These are phyloP conservation scores for Grammothele lineata DNA, from an alignment of 768 basidiomycete genomes.

Conservation along the genomic window DNA sequence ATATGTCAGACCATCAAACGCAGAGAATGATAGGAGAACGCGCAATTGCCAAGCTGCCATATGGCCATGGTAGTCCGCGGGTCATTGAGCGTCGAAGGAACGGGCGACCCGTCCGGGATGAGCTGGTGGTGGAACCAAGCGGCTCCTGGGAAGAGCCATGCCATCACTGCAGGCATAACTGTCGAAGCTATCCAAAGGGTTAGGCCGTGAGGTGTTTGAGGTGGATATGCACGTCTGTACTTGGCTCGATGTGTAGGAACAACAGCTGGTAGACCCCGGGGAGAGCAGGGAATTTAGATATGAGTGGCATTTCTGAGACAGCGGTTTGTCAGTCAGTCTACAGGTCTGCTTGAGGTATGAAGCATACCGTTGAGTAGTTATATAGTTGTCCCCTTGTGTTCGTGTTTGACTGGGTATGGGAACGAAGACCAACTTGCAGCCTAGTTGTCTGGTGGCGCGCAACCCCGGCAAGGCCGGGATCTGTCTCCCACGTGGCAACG, in stretches of 20 bases:
- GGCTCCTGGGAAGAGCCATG: conserved; percentile 56
- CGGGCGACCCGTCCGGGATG: conserved; percentile 42
- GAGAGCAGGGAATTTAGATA: conserved; percentile 49
- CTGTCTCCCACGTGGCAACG: too few relatives aligned
- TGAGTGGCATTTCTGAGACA: conserved; percentile 20
- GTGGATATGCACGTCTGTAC: conserved; percentile 28
- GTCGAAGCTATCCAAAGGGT: conserved; percentile 40
- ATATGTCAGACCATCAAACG: neutral
- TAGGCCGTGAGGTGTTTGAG: neutral
- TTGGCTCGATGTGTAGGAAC: conserved; percentile 64
- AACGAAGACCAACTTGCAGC: too few relatives aligned
- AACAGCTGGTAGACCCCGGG: conserved; percentile 58
- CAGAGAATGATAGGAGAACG: too few relatives aligned
- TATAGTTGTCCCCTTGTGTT: too few relatives aligned
- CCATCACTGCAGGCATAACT: conserved; percentile 44
- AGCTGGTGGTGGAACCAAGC: conserved; percentile 66
- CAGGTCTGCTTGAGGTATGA: too few relatives aligned
- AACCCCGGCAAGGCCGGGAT: too few relatives aligned
- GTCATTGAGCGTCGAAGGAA: conserved; percentile 33
- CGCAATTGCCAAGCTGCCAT: conserved; percentile 68
- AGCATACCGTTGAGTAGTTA: too few relatives aligned
- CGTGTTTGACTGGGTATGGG: too few relatives aligned
- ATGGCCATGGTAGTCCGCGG: conserved; percentile 55
- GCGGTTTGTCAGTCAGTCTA: too few relatives aligned
- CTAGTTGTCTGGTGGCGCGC: too few relatives aligned